Evolutionary conservation across 2,329 filamentous ascomycete species (phyloP).

Genomic region (Aspergillus puulaauensis): DNA sequence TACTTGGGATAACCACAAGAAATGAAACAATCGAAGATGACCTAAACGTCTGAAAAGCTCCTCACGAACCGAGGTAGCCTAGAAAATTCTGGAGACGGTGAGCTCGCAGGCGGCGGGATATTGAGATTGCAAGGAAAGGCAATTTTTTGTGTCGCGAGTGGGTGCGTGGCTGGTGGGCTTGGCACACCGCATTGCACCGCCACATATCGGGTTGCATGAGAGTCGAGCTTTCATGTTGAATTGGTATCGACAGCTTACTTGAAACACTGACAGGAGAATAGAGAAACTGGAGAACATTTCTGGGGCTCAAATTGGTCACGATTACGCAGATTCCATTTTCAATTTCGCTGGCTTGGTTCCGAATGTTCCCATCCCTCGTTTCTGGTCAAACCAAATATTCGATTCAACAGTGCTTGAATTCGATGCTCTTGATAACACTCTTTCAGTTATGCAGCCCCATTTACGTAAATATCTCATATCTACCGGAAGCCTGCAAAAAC

Average conservation of each 20-base stretch:
- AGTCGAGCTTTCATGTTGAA: too few relatives aligned
- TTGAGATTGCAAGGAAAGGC: slow-evolving; percentile 13
- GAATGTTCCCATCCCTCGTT: background rate
- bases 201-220: background rate
- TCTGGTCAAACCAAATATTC: background rate
- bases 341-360: background rate
- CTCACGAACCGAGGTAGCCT: slow-evolving; percentile 7
- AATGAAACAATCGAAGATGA: slow-evolving; percentile 1
- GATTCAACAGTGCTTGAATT: background rate
- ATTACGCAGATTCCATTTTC: background rate
- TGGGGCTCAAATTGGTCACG: background rate
- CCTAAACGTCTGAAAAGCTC: background rate
- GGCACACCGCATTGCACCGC: slow-evolving; percentile 13
- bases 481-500: background rate
- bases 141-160: slow-evolving; percentile 24
- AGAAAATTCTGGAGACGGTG: background rate
- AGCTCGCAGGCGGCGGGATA: slow-evolving; percentile 16
- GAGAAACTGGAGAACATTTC: too few relatives aligned
- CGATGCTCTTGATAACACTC: background rate
- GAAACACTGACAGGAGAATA: background rate
- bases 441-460: background rate
- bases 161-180: slow-evolving; percentile 16
- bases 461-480: slow-evolving; percentile 15
- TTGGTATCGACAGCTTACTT: background rate
- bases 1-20: background rate